Base-by-base conservation (phyloP, 2,329 filamentous ascomycete species). In the Pleoardoris graminearum region DNA sequence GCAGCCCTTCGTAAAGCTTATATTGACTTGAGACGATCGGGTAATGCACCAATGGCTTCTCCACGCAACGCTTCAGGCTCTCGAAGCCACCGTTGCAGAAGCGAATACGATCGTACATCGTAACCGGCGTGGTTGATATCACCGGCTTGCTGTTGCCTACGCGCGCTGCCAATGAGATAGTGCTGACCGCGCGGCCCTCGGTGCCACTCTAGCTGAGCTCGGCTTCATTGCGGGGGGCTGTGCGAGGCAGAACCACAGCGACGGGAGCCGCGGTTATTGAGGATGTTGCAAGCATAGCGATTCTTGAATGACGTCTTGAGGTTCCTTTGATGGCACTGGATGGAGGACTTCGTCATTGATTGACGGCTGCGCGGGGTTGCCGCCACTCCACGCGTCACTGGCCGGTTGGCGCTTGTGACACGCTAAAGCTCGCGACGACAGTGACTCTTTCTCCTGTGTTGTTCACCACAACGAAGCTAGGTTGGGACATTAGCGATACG, bases 151-250 rank as follows among this genome's bases (percentile, higher is more conserved):
- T 52, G 50, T 29, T 52, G 50, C 50, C 50, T 52, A 22, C 14
- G 42, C 19, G 12, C 8, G 22, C 36, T 39, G 17, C 50, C 50
- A 52, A 52, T 52, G 36, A 35, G 21, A 12, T 30, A 14, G 17
- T 23, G 44, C 33, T 21, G 36, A 58, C 55, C 55, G 57, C 57
- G 57, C 57, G 57, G 57, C 52, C 53, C 25, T 29, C 33, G 21
- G 17, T 17, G 14, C 27, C 17, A 12, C 22, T 10, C 32, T 33
- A 47, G 23, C 44, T 19, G 33, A 38, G 44, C 32, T 16, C 12
- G 30, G 29, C 29, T 22, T 30, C 22, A 14, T 16, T 10, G 38
- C 21, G 14, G 39, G 16, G 16, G 29, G 42, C 42, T 45, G 29
- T 45, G 42, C 17, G 14, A 41, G 22, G 37, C 11, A 4, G 37